A percentile compares a stretch with the other conserved stretches of the same genome.
Conservation (phyloP, 73 alveolate species). For the Effrenium voratum region DNA sequence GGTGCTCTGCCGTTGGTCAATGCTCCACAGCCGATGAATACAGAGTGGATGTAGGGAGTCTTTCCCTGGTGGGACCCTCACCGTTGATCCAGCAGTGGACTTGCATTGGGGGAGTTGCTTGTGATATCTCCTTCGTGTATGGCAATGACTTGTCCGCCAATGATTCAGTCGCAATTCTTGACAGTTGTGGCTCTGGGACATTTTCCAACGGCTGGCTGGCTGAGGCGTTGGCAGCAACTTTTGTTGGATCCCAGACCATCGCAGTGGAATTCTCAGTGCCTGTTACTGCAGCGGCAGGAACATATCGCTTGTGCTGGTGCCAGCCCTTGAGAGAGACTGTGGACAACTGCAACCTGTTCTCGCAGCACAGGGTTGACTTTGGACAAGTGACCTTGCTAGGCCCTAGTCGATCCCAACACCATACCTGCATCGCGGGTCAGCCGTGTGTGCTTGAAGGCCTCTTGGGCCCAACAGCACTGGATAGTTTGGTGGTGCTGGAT, state of each 20-base stretch:
- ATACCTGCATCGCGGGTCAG: slow-evolving; percentile 1
- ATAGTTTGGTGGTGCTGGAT: neutral
- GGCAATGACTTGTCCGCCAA: slow-evolving; percentile 42
- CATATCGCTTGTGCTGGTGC: slow-evolving; percentile 20
- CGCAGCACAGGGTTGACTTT: slow-evolving; percentile 18
- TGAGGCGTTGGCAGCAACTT: neutral
- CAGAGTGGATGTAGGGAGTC: slow-evolving; percentile 11
- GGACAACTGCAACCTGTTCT: neutral
- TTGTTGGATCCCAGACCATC: neutral
- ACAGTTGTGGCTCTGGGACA: neutral
- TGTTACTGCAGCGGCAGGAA: neutral
- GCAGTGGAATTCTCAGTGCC: neutral
- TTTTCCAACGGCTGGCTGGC: neutral
- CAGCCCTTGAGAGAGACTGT: neutral
- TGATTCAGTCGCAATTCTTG: slow-evolving; percentile 12
- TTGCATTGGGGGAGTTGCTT: neutral
- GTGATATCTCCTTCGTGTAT: neutral
- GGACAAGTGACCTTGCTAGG: neutral
- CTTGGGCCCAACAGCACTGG: slow-evolving; percentile 7
- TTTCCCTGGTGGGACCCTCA: neutral
- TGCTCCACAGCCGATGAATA: slow-evolving; percentile 47
- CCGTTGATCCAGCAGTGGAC: slow-evolving; percentile 22
- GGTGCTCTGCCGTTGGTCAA: neutral
- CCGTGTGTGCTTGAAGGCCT: slow-evolving; percentile 16
- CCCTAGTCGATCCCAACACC: neutral